Evolutionary conservation across 768 basidiomycete species (phyloP).

Genomic region (Hygrophorus russula): DNA sequence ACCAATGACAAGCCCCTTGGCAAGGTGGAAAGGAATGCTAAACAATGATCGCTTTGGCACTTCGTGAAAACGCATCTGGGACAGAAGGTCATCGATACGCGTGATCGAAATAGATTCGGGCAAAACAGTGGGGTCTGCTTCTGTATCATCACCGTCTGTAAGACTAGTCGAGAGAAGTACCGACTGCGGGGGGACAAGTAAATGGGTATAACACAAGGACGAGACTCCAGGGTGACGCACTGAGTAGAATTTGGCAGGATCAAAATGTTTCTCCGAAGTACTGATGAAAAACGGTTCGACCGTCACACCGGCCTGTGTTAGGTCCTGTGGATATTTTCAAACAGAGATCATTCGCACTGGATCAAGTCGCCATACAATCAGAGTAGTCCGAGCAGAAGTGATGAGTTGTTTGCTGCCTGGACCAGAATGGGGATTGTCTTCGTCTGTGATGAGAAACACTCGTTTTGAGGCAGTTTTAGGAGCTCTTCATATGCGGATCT

Average conservation of each 20-base stretch:
- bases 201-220: not conserved
- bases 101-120: slow-evolving; percentile 66
- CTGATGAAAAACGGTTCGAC: slow-evolving; percentile 89
- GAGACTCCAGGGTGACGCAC: slow-evolving; percentile 27
- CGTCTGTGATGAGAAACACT: slow-evolving; percentile 87
- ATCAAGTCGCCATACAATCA: slow-evolving; percentile 35
- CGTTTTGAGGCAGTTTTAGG: slow-evolving; percentile 87
- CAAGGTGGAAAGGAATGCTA: slow-evolving; percentile 72
- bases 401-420: slow-evolving; percentile 45
- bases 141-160: slow-evolving; percentile 44
- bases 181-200: slow-evolving; percentile 26
- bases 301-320: slow-evolving; percentile 65
- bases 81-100: slow-evolving; percentile 66
- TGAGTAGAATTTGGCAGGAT: slow-evolving; percentile 66
- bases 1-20: slow-evolving; percentile 62
- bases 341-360: not conserved
- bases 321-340: slow-evolving; percentile 42
- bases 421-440: slow-evolving; percentile 64
- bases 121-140: slow-evolving; percentile 33
- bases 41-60: slow-evolving; percentile 77
- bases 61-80: slow-evolving; percentile 75
- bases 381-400: slow-evolving; percentile 61
- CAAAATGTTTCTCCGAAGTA: slow-evolving; percentile 54
- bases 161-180: slow-evolving; percentile 45
- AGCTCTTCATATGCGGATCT: slow-evolving; percentile 33